Evolutionary conservation across 768 basidiomycete genomes (phyloP), one percentile per base, ranked within the genome.

Genomic region (Mycena amicta): DNA sequence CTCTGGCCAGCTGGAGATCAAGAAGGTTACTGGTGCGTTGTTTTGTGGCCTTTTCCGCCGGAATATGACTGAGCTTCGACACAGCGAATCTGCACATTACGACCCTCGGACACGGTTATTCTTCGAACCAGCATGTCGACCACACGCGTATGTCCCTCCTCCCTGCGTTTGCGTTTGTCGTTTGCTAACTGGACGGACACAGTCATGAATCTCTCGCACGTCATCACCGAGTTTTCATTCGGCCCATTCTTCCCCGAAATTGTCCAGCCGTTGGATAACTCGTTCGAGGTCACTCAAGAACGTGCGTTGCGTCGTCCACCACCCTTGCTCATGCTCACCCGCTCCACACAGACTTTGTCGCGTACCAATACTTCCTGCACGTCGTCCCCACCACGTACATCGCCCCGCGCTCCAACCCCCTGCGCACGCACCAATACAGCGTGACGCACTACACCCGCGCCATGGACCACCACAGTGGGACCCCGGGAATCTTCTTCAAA

Each of bases 401-500:
- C 52, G 86, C 89, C 0, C 86, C 90, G 5, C 86, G 89, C 28
- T 77, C 82, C 13, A 30, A 57, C 0, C 88, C 90, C 3, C 72
- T 93, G 3, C 70, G 82, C 39, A 94, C 92, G 2, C 83, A 91
- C 68, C 92, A 96, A 72, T 98, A 98, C 75, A 92, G 92, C 46
- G 96, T 98, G 4, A 98, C 93, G 0, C 93, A 97, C 73, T 96
- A 98, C 65, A 86, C 83, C 1, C 86, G 92, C 28, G 80, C 83
- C 18, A 76, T 97, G 2, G 76, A 84, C 20, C 90, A 92, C 68
- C 85, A 91, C 62, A 75, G 78, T 16, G 92, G 91, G 5, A 88
- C 93, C 0, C 96, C 96, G 0, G 95, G 92, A 16, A 96, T 98
- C 70, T 98, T 96, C 80, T 97, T 98, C 88, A 97, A 98, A 74